Evolutionary conservation across 306 rosid genomes (phyloP), one percentile per base, ranked within the genome.

Genomic region (Vigna reflexopilosa): DNA sequence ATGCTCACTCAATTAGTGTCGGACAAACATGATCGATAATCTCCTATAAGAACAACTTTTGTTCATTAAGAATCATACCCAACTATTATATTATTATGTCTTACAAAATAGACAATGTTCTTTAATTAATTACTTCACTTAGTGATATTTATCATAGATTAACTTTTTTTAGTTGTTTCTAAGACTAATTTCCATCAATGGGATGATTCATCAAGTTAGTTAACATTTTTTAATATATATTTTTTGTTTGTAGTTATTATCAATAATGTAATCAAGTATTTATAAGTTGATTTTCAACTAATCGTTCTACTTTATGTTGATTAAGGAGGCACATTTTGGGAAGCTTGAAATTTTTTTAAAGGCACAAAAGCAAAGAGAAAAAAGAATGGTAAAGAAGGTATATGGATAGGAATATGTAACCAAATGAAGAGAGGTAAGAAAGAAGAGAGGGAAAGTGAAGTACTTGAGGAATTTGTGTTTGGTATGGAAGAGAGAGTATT

Each of bases 371-470:
- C 13, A 78, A 47, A 52, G 38, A 30, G 34, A 4, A 26, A 14
- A 69, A 67, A 67, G 57, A 15, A 70, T 11, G 61, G 52, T 67
- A 69, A 51, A 70, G 64, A 61, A 16, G 47, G 28, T 26, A 12
- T 2, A 48, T 26, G 36, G 54, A 76, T 75, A 61, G 52, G 77
- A 14, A 5, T 24, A n/a, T 40, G 80, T 42, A 83, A 75, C 56
- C 76, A 75, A 75, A 62, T 76, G 86, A 42, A 77, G 73, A 58
- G 77, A 71, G 74, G 49, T 71, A 76, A 49, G 17, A 57, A 71
- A 47, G 32, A 58, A 73, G 1, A 47, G 50, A 36, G 22, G 22
- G 9, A 70, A 70, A 63, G 63, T 34, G 7, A 34, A 34, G 38
- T 47, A 49, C 22, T 15, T 48, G 42, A 71, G 66, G 73, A 76